phyloP scores from a whole-genome alignment of 257 asterid genomes.

The Voacanga thouarsii region DNA sequence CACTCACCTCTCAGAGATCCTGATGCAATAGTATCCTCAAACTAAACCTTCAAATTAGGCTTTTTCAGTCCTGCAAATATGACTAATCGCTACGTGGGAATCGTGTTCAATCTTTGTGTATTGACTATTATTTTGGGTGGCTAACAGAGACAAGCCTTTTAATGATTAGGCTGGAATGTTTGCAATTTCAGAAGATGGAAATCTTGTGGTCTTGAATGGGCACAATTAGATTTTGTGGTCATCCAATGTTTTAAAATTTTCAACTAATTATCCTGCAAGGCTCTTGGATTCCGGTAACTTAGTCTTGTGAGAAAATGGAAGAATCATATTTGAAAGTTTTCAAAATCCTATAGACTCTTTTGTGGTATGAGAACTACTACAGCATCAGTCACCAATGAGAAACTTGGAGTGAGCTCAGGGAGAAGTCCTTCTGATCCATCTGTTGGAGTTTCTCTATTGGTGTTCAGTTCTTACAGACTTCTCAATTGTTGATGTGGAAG shows the following conservation, averaged over 20 bases:
- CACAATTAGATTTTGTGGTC: conserved; percentile 38
- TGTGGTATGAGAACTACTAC: conserved; percentile 36
- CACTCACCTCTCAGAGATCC: conserved; percentile 16
- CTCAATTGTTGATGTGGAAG: conserved; percentile 37
- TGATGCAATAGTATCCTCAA: conserved; percentile 17
- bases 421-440: conserved; percentile 39
- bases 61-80: conserved; percentile 28
- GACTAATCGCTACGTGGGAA: conserved; percentile 26
- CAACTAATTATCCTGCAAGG: conserved; percentile 31
- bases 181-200: conserved; percentile 41
- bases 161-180: conserved; percentile 33
- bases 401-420: conserved; percentile 39
- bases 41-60: conserved; percentile 21
- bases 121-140: conserved; percentile 50
- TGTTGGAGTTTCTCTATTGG: conserved; percentile 35
- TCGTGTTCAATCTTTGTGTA: conserved; percentile 23
- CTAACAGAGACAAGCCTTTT: conserved; percentile 47
- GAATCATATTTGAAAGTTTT: conserved; percentile 47
- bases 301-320: conserved; percentile 33
- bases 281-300: conserved; percentile 48
- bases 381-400: conserved; percentile 24
- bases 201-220: conserved; percentile 37
- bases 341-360: conserved; percentile 33
- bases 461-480: conserved; percentile 18
- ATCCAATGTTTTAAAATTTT: conserved; percentile 21